Base-by-base conservation (phyloP, 495 filamentous ascomycete species). In the Parmelia sp. region DNA sequence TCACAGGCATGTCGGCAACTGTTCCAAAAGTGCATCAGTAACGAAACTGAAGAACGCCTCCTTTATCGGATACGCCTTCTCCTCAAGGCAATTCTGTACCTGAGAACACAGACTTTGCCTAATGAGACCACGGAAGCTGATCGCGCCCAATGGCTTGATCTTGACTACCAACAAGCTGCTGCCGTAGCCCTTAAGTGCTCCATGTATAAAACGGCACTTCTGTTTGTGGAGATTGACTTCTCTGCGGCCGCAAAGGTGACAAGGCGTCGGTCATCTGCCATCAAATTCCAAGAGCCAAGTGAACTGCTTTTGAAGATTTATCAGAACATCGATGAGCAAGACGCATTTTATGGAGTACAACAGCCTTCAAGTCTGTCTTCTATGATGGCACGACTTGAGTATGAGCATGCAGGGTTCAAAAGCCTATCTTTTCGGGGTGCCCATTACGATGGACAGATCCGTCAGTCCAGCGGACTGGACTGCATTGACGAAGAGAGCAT, bases 281-380 rank as follows among this genome's bases (percentile, higher is more conserved):
- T 78, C 42, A 84, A 79, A 66, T 78, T 83, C 29, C 75, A 81
- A 45, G 78, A 87, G 33, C 83, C 89, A 21, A 77, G 81, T 15
- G 83, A 88, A 12, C 78, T 94, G 23, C 73, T 97, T 10, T 81
- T 96, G 64, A 77, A 83, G 12, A 89, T 97, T 3, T 98, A 91
- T 72, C 87, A 88, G 73, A 90, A 90, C 63, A 88, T 97, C 44
- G 92, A 96, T 73, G 94, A 98, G 72, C 92, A 92, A 19, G 94
- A 98, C 71, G 85, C 92, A 23, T 97, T 92, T 72, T 97, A 98
- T 70, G 94, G 94, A n/a, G 86, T 97, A 27, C 82, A 88, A 57
- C 89, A 95, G 72, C 83, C 81, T 29, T 83, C 90, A 15, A 89
- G 84, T 56, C 76, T 98, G 47, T 78, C 81, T 21, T 88, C 88